Conservation (phyloP, 164 flowering plant species). For the Saururus chinensis region DNA sequence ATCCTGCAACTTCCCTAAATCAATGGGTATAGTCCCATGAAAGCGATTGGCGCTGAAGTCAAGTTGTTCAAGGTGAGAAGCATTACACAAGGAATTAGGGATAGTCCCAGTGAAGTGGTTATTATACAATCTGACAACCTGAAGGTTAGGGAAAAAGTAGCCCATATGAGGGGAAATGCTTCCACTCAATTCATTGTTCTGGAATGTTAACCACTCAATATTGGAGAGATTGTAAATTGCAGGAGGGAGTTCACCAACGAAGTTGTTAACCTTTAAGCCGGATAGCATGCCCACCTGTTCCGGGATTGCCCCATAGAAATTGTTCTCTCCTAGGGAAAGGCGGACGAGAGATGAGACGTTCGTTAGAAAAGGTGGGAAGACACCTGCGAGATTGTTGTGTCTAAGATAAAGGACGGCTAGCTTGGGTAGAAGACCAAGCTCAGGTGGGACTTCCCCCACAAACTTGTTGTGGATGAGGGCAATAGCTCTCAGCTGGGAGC, state of each 20-base stretch:
- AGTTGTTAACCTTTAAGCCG: no score
- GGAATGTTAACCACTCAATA: not conserved
- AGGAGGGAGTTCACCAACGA: constrained; percentile 1
- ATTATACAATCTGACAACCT: constrained; percentile 11
- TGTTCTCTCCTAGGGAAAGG: not conserved
- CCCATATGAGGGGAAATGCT: constrained; percentile 6
- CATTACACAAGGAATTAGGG: no score
- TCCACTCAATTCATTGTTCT: constrained; percentile 16
- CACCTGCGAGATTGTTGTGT: constrained; percentile 8
- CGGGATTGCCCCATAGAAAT: no score
- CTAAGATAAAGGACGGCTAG: not conserved
- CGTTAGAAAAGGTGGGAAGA: constrained; percentile 16
- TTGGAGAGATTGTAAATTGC: not conserved
- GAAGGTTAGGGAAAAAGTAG: constrained; percentile 20
- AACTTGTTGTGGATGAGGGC: not conserved
- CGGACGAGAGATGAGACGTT: constrained; percentile 3
- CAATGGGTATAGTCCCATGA: no score
- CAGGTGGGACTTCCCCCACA: no score
- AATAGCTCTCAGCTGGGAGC: not conserved
- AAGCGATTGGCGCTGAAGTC: no score
- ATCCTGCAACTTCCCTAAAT: no score
- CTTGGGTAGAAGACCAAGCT: constrained; percentile 1
- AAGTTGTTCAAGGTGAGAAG: no score
- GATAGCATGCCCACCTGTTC: no score
- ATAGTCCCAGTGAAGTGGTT: constrained; percentile 42